Conservation (phyloP, 176 grass and related monocot species). For the Triticum timopheevii region DNA sequence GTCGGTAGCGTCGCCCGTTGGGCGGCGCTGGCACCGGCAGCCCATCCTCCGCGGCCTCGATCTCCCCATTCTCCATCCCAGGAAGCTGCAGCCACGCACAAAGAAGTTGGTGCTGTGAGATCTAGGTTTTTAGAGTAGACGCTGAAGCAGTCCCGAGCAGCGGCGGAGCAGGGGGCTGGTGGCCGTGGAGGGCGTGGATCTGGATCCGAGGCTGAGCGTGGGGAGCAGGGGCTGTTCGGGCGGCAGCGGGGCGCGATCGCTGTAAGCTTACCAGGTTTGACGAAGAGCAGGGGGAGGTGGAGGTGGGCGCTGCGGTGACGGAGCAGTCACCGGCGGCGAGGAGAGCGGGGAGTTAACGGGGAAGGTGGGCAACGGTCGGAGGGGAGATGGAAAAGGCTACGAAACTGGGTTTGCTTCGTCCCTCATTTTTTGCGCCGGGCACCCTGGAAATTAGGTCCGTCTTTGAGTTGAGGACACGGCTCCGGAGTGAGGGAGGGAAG, state of each 20-base stretch:
- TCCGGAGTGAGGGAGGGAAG: neutral
- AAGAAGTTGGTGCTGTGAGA: slow-evolving; percentile 12
- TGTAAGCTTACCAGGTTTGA: slow-evolving; percentile 21
- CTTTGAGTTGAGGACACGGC: neutral
- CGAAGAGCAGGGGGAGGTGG: neutral
- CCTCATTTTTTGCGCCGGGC: neutral
- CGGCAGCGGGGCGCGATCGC: neutral
- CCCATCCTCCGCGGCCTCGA: slow-evolving; percentile 61
- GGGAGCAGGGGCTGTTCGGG: neutral
- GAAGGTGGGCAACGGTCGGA: slow-evolving; percentile 37
- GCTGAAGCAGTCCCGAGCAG: neutral
- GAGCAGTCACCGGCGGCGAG: slow-evolving; percentile 4
- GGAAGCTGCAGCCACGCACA: neutral
- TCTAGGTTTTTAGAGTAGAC: slow-evolving; percentile 11
- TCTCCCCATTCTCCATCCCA: slow-evolving; percentile 84
- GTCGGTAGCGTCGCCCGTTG: slow-evolving; percentile 59
- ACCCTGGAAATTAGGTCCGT: neutral
- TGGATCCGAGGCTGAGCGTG: slow-evolving; percentile 2
- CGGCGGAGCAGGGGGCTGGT: neutral
- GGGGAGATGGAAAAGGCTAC: slow-evolving; percentile 1
- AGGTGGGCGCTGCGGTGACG: neutral
- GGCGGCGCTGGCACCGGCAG: slow-evolving; percentile 49
- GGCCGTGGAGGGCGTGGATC: slow-evolving; percentile 5
- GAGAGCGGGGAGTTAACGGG: neutral
- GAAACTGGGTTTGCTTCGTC: slow-evolving; percentile 11